A percentile compares a stretch with the other conserved stretches of the same genome.
Evolutionary conservation across 176 grass and related monocot genomes (phyloP).

Genomic region (Aegilops sharonensis): DNA sequence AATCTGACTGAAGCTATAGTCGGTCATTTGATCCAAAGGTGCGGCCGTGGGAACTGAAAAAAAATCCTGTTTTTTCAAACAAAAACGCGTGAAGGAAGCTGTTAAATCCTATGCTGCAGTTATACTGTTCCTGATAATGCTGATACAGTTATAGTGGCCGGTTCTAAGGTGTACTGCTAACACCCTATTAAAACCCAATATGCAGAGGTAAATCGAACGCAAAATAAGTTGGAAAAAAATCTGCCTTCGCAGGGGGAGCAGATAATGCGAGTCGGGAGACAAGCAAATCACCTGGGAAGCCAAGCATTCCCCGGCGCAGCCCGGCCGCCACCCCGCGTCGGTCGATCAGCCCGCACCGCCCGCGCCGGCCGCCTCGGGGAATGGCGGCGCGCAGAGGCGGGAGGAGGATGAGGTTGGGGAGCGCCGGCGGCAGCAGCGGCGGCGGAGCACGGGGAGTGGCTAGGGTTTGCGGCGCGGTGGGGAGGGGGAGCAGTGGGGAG

Average conservation of each 20-base stretch:
- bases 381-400: background rate
- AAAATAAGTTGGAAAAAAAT: too few species aligned
- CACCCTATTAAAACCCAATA: background rate
- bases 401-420: background rate
- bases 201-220: background rate
- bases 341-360: background rate
- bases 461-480: slow-evolving; percentile 38
- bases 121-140: background rate
- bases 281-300: background rate
- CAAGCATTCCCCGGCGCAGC: slow-evolving; percentile 9
- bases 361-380: background rate
- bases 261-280: background rate
- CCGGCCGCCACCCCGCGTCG: background rate
- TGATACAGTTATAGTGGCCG: too few species aligned
- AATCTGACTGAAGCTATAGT: background rate
- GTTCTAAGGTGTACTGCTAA: background rate
- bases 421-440: background rate
- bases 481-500: background rate
- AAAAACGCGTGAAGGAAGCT: background rate
- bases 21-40: background rate
- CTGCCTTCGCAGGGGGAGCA: background rate
- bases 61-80: background rate
- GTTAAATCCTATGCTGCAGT: background rate
- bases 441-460: background rate
- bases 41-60: background rate